These are phyloP conservation scores for Sequoiadendron giganteum DNA, from an alignment of 75 land plant species.

Conservation along the genomic window DNA sequence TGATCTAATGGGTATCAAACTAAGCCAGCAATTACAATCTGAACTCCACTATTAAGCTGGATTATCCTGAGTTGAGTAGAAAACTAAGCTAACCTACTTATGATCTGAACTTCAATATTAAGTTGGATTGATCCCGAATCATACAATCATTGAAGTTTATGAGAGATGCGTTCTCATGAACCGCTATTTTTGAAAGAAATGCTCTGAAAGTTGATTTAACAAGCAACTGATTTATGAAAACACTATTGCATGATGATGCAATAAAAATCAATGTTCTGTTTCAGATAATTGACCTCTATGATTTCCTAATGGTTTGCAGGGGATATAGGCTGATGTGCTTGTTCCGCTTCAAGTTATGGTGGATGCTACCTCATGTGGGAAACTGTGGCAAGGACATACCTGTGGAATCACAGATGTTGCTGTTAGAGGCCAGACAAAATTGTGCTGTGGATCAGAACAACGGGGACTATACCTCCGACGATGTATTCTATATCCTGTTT, in stretches of 20 bases:
- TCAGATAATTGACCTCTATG: neutral
- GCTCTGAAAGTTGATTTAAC: neutral
- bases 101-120: too few relatives aligned
- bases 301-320: conserved; percentile 31
- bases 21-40: too few relatives aligned
- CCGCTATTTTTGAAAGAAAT: too few relatives aligned
- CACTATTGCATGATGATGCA: neutral
- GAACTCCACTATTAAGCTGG: too few relatives aligned
- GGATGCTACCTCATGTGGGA: conserved; percentile 83
- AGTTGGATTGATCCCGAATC: too few relatives aligned
- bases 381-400: conserved; percentile 58
- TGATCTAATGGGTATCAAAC: too few relatives aligned
- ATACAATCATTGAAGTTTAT: too few relatives aligned
- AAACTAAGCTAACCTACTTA: too few relatives aligned
- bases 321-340: conserved; percentile 47
- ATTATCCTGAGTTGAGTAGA: too few relatives aligned
- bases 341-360: conserved; percentile 75
- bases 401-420: conserved; percentile 67
- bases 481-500: conserved; percentile 38
- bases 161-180: too few relatives aligned
- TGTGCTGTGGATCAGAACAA: neutral
- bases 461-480: neutral
- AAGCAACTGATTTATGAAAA: neutral
- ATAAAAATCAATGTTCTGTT: neutral
- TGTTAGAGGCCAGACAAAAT: conserved; percentile 45